Evolutionary conservation across 164 flowering plant genomes (phyloP), one percentile per base, ranked within the genome.

Genomic region (Vitis rotundifolia): DNA sequence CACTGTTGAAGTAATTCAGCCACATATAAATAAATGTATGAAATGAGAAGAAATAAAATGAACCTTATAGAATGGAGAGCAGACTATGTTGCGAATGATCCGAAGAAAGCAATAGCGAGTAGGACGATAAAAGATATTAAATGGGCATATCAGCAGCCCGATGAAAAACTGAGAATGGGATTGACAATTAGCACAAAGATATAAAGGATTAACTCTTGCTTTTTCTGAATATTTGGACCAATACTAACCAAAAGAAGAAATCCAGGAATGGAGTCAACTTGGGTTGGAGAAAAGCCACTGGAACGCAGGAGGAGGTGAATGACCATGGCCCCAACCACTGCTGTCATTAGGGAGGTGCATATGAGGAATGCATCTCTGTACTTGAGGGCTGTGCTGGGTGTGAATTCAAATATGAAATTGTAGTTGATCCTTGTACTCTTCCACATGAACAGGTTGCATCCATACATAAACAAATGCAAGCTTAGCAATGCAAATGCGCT

Each of bases 41-140:
- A 37, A 37, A 22, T 22, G 26, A 22, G 26, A 22, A 22, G 26
- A 22, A 55, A 9, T 44, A 9, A 11, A 56, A 49, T 22, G 50
- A 75, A 90, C 99, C 99, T 91, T 91, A 71, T 89, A 92, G 62
- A 96, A 88, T 50, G 99, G 99, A 63, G 98, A 96, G 84, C 76
- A 92, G 10, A 91, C 76, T 22, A 96, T 93, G 84, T 92, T 92
- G 10, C 98, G 91, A 15, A 93, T 73, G 9, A 92, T 81, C 22
- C 91, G 85, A 55, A 96, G 62, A 85, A 96, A 93, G 73, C 83
- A 88, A 65, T 77, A 93, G 14, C 99, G 91, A 11, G 91, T 96
- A 5, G 98, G 79, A 12, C 96, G 94, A 71, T 93, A 96, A 66
- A 91, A 87, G 47, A 84, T 75, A 84, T 96, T 90, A 70, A 91